Base-by-base conservation (phyloP, 73 alveolate species). In the Urostyla sp. region DNA sequence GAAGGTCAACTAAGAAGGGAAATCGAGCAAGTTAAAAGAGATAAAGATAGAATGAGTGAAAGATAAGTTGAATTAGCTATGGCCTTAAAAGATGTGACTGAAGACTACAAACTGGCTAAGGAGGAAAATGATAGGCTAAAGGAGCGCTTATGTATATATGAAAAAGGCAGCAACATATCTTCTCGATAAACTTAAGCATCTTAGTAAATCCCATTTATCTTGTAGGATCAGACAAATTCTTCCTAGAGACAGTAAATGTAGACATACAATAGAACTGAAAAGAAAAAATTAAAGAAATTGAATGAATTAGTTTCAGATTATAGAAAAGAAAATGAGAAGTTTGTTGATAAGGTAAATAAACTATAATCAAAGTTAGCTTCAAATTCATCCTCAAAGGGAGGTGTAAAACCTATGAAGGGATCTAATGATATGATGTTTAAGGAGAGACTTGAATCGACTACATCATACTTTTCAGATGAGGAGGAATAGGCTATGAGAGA, bases 121-220 rank as follows among this genome's bases (percentile, higher is more conserved):
- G 83, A 69, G 27, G 83, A 69, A 27, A 69, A 69, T 32, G 83
- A 69, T 18, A 69, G 83, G 48, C 5, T 69, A 5, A 69, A 34
- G 60, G 83, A 69, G 34, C 28, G 69, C 11, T 31, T 69, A 23
- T 48, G 24, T 16, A 20, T 69, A 6, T 69, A 69, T 28, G 83
- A 69, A 40, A 69, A 60, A 43, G 44, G 35, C 36, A 11, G 44
- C 21, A 38, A 40, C 52, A 40, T 40, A 40, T 15, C 52, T 40
- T 11, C 15, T 40, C 24, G 7, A 7, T 7, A 15, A 8, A 50
- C 16, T 50, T 50, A 50, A 50, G 24, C 23, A 6, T 16, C 61
- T 50, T 50, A 50, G 24, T 5, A 55, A 55, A 27, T 7, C 31
- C 24, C 72, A 55, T 55, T 40, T 23, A 5, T 27, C 72, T 5